Base-by-base conservation (phyloP, 768 basidiomycete genomes). In the Termitomyces titanicus region DNA sequence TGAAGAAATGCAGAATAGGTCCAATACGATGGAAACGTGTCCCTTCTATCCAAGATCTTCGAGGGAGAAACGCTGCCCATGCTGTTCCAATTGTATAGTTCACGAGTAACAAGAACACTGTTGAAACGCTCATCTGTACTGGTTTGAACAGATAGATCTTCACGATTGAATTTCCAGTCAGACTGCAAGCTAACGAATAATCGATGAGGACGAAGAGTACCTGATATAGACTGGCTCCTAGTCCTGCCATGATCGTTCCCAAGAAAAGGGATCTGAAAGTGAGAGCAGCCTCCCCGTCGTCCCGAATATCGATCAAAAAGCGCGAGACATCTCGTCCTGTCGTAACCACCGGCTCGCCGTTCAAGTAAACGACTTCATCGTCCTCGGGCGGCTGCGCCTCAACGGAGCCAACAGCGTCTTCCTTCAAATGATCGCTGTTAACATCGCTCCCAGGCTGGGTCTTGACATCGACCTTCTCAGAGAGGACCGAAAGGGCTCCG, bases 121-220 rank as follows among this genome's bases (percentile, higher is more conserved):
- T 74, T 2, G 80, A 82, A 15, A 84, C 79, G 0, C 66, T 47
- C 58, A 77, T 72, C 56, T 78, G 72, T 3, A 82, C 66, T 0
- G 85, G 85, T 63, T 86, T 85, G 68, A 83, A 84, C 5, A 74
- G 50, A 62, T 83, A 84, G 33, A 85, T 82, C 82, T 84, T 20
- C 18, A 44, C 17, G n/a, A n/a, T n/a, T 46, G 51, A 47, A 27
- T 34, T 11, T 29, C 2, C 3, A 18, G 17, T 27, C 15, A 59
- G 45, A 5, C 11, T 13, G 25, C 29, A 1, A 25, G 43, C 43
- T 20, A 49, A 20, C 38, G 12, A 33, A 27, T 9, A 24, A 44
- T 15, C 20, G 17, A 31, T 5, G 18, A 12, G 33, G 42, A 49
- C 29, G 22, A 27, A n/a, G 56, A 70, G 13, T 53, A 81, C 82